Base-by-base conservation (phyloP, 2,329 filamentous ascomycete genomes). In the Pseudomassariella vexata region DNA sequence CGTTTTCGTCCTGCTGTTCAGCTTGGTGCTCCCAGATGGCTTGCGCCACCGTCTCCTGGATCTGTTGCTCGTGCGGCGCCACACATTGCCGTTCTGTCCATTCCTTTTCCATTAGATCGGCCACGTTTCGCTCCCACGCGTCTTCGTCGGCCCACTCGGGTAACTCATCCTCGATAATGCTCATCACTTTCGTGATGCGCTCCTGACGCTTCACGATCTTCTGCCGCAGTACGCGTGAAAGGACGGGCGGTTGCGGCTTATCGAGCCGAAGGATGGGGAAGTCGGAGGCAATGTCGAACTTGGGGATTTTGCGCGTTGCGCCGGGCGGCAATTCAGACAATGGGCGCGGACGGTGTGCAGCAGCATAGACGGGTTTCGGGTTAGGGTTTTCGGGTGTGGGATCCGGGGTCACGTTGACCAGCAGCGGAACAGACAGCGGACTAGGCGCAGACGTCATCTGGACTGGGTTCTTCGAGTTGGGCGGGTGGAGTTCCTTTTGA, bases 231-330 rank as follows among this genome's bases (percentile, higher is more conserved):
- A 80, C 65, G 7, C 70, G 59, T n/a, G 66, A 71, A 14, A 89
- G 55, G n/a, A 57, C 56, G 1, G 52, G 49, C 3, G 79, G 70
- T 52, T 88, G 80, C 5, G 79, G 78, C 52, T 82, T 84, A 40
- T 62, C 68, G 26, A 81, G 56, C 21, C 84, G 75, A 18, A 90
- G 53, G 47, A 88, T 82, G 1, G 82, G 74, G 16, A 79, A 56
- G 17, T 66, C 67, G 24, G 66, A 63, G 3, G 77, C 66, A 4
- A 71, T 67, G 19, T 70, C 60, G 2, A 86, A 49, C 2, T 60
- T 59, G 1, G 84, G 84, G 3, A 85, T 64, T 27, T 70, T 65
- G 15, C 81, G 70, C 10, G 47, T 47, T 1, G 53, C 55, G 6
- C 56, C 57, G 8, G 70, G 71, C 9, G 57, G 57, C 2, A 84